Conservation (phyloP, 331 rosid species). For the Phaseolus coccineus region DNA sequence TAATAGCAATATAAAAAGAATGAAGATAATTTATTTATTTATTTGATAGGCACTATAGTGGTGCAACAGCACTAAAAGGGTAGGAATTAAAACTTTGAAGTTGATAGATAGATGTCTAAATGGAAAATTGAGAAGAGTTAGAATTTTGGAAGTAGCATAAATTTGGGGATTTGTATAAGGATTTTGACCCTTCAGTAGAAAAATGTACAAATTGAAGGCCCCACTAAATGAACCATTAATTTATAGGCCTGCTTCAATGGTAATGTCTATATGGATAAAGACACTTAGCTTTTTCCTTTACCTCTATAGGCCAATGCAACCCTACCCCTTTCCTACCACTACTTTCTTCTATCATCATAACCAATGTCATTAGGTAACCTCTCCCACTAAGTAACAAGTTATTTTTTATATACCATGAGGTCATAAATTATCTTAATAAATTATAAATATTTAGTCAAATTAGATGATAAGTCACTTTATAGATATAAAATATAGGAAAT, state of each 20-base stretch:
- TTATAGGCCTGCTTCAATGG: constrained; percentile 52
- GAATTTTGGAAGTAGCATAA: constrained; percentile 42
- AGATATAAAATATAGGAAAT: too few relatives aligned
- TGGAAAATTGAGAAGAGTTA: neutral
- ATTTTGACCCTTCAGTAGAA: constrained; percentile 61
- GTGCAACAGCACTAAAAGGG: neutral
- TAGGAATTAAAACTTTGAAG: neutral
- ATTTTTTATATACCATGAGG: too few relatives aligned
- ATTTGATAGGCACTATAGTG: too few relatives aligned
- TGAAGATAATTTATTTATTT: too few relatives aligned
- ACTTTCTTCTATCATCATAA: neutral
- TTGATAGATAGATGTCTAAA: neutral
- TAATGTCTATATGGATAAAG: constrained; percentile 53
- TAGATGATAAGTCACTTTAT: too few relatives aligned
- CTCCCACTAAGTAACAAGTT: too few relatives aligned
- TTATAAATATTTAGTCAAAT: too few relatives aligned
- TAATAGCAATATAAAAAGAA: neutral
- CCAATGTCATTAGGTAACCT: neutral
- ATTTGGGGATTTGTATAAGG: constrained; percentile 49
- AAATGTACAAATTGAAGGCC: constrained; percentile 44
- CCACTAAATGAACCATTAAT: constrained; percentile 46
- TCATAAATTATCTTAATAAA: too few relatives aligned
- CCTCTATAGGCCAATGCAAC: constrained; percentile 13
- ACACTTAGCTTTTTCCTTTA: constrained; percentile 43
- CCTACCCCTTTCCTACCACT: constrained; percentile 20